These are phyloP conservation scores for Crithidia thermophila DNA, from an alignment of 208 protist species.

Conservation along the genomic window DNA sequence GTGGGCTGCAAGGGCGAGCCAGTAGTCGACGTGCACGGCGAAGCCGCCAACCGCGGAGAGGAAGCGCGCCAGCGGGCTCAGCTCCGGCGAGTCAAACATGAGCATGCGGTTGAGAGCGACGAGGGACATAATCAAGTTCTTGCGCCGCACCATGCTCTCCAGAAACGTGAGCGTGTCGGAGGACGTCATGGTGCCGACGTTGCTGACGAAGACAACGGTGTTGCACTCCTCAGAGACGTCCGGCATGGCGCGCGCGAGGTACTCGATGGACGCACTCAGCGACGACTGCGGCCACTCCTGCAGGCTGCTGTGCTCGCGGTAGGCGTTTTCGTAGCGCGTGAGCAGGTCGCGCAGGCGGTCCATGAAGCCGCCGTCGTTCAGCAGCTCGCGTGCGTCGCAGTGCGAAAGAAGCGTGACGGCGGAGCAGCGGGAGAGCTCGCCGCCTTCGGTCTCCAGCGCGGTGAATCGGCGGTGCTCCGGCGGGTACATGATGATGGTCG, in stretches of 20 bases:
- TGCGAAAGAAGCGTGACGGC: constrained; percentile 58
- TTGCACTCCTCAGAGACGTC: constrained; percentile 67
- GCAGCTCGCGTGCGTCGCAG: constrained; percentile 49
- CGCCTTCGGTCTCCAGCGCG: constrained; percentile 23
- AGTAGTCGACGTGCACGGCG: constrained; percentile 79
- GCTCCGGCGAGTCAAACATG: constrained; percentile 56
- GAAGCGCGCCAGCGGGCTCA: constrained; percentile 73
- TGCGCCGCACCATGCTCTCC: constrained; percentile 73
- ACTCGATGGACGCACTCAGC: constrained; percentile 67
- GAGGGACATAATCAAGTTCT: constrained; percentile 86
- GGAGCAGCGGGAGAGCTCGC: constrained; percentile 18
- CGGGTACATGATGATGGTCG: constrained; percentile 38
- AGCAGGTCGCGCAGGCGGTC: constrained; percentile 49
- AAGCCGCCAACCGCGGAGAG: constrained; percentile 80
- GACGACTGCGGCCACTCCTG: constrained; percentile 64
- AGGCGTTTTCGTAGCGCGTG: constrained; percentile 68
- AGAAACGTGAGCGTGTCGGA: constrained; percentile 60
- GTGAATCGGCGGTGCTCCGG: constrained; percentile 48
- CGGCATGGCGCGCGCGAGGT: constrained; percentile 63
- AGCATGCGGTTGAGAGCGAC: constrained; percentile 69
- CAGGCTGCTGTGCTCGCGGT: constrained; percentile 35
- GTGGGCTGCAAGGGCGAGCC: constrained; percentile 61
- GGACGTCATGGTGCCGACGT: constrained; percentile 42
- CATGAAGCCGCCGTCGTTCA: constrained; percentile 57
- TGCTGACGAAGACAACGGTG: constrained; percentile 72